phyloP scores from a whole-genome alignment of 768 basidiomycete genomes.

The Agaricus blazei region DNA sequence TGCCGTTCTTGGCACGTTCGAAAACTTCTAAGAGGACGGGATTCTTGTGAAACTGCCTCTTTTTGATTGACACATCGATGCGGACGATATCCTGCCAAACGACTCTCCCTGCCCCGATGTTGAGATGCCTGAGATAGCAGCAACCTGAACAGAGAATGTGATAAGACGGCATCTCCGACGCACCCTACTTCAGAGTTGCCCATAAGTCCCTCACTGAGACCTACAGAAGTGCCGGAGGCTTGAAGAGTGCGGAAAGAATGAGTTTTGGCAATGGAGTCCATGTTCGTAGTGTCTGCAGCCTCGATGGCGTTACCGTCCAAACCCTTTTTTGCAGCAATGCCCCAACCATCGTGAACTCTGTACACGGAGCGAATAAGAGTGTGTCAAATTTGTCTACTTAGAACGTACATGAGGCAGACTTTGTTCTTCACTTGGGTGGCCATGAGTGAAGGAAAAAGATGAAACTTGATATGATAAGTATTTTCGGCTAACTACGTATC shows the following conservation, averaged over 20 bases:
- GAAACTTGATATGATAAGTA: not conserved
- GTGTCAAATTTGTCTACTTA: not conserved
- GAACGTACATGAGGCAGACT: constrained; percentile 81
- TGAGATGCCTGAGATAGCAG: constrained; percentile 64
- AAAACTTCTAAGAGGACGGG: constrained; percentile 65
- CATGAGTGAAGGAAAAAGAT: constrained; percentile 3
- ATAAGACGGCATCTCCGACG: constrained; percentile 23
- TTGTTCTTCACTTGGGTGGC: constrained; percentile 64
- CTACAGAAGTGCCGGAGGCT: constrained; percentile 91
- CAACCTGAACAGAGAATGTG: not conserved
- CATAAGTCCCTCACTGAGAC: constrained; percentile 92
- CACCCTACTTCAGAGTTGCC: constrained; percentile 98
- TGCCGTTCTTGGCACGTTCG: constrained; percentile 75
- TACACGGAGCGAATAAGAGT: not conserved
- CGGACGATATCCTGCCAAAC: constrained; percentile 98
- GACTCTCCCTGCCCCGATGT: constrained; percentile 91
- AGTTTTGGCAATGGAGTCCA: constrained; percentile 81
- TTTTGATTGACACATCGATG: constrained; percentile 90
- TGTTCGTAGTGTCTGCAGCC: constrained; percentile 77
- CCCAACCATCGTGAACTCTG: constrained; percentile 97
- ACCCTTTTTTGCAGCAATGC: constrained; percentile 61
- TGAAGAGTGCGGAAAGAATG: constrained; percentile 68
- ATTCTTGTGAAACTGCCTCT: constrained; percentile 80
- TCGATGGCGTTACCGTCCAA: constrained; percentile 87
- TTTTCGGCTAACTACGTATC: not conserved